Conservation (phyloP, 495 filamentous ascomycete species). For the Podospora sp. region DNA sequence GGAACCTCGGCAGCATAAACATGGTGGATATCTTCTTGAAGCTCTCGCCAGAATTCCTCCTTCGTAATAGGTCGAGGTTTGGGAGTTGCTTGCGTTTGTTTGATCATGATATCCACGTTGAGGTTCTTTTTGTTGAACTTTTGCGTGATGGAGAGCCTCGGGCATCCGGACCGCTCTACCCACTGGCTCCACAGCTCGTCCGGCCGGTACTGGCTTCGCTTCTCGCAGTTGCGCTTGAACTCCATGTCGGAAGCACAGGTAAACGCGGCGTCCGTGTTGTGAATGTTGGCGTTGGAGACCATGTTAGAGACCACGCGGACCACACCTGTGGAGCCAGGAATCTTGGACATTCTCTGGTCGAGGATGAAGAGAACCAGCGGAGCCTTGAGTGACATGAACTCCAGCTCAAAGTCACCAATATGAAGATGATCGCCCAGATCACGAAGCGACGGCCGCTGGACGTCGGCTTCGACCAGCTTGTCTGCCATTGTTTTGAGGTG, state of each 20-base stretch:
- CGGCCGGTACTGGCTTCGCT: constrained; percentile 78
- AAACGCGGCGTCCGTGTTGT: constrained; percentile 67
- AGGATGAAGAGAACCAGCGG: constrained; percentile 91
- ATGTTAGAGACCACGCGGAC: constrained; percentile 81
- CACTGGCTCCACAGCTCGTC: constrained; percentile 92
- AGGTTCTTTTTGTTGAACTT: constrained; percentile 97
- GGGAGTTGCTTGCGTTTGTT: constrained; percentile 66
- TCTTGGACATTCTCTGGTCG: constrained; percentile 85
- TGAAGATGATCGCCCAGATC: constrained; percentile 75
- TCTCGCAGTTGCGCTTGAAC: constrained; percentile 83
- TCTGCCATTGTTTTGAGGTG: constrained; percentile 87
- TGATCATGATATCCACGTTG: constrained; percentile 89
- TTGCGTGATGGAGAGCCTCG: constrained; percentile 79
- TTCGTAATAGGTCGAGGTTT: constrained; percentile 54
- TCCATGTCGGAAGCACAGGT: constrained; percentile 70
- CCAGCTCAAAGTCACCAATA: constrained; percentile 78
- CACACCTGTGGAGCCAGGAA: constrained; percentile 78
- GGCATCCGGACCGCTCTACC: constrained; percentile 86
- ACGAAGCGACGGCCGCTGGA: constrained; percentile 78
- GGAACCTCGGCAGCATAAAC: constrained; percentile 72
- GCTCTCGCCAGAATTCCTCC: constrained; percentile 76
- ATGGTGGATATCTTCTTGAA: constrained; percentile 72
- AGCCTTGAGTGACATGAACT: constrained; percentile 91
- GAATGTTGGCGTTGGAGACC: constrained; percentile 78
- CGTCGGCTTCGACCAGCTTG: constrained; percentile 76